Conservation (phyloP, 257 asterid genomes). For the Capsicum baccatum region DNA sequence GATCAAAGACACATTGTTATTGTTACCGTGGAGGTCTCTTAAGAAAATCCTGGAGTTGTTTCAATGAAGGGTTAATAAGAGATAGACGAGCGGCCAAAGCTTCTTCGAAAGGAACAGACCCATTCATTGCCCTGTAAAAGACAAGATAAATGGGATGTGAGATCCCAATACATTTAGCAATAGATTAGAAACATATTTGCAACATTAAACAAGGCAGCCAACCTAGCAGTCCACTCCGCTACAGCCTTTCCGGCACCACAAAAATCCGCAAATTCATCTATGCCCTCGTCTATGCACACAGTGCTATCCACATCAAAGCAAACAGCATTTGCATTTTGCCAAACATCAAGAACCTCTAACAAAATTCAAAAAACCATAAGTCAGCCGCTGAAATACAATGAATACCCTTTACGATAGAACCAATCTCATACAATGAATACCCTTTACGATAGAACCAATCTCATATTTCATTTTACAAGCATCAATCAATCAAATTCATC, state of each 20-base stretch:
- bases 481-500: neutral
- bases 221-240: constrained; percentile 96
- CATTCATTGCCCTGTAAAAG: constrained; percentile 85
- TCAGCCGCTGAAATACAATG: constrained; percentile 28
- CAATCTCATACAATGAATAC: neutral
- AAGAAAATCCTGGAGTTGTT: constrained; percentile 79
- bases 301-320: constrained; percentile 99
- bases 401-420: neutral
- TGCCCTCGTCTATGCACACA: constrained; percentile 95
- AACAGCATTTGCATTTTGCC: constrained; percentile 76
- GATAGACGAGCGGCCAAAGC: constrained; percentile 92
- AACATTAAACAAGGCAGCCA: neutral
- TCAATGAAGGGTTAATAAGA: constrained; percentile 73
- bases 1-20: constrained; percentile 2
- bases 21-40: constrained; percentile 79
- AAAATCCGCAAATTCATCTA: constrained; percentile 95
- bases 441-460: neutral
- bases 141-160: constrained; percentile 27
- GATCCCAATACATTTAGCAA: neutral
- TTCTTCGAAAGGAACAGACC: constrained; percentile 93
- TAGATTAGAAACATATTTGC: neutral
- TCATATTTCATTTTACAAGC: neutral
- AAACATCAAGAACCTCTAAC: constrained; percentile 75
- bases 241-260: constrained; percentile 99
- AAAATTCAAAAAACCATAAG: constrained; percentile 40